These are phyloP conservation scores for Dactylellina sp. DNA, from an alignment of 2,329 filamentous ascomycete genomes.

Conservation along the genomic window DNA sequence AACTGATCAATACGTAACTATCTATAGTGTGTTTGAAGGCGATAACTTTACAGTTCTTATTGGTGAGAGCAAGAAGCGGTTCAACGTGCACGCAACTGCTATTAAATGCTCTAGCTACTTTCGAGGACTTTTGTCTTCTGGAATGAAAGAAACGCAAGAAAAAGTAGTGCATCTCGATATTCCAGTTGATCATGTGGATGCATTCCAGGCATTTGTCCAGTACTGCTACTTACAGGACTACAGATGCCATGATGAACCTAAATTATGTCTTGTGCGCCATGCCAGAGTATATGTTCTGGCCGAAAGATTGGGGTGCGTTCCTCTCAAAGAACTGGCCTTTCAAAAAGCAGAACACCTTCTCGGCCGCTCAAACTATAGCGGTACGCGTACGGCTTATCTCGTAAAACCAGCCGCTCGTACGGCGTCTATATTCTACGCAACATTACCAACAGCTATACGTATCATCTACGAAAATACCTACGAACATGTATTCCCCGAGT, in stretches of 20 bases:
- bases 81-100: constrained; percentile 22
- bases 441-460: not conserved
- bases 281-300: constrained; percentile 32
- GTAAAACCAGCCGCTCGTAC: no score
- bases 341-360: not conserved
- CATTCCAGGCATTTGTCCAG: constrained; percentile 32
- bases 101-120: constrained; percentile 32
- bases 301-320: constrained; percentile 21
- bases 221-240: constrained; percentile 45
- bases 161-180: constrained; percentile 6
- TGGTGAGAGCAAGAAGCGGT: constrained; percentile 8
- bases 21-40: not conserved
- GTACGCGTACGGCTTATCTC: no score
- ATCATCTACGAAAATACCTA: constrained; percentile 29
- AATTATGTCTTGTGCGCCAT: not conserved
- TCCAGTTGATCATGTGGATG: constrained; percentile 19
- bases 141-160: constrained; percentile 19
- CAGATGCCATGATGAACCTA: not conserved
- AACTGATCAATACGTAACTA: no score
- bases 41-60: not conserved
- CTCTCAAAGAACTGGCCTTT: constrained; percentile 27
- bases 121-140: constrained; percentile 7
- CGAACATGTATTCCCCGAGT: not conserved
- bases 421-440: no score
- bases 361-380: not conserved